Evolutionary conservation across 306 rosid genomes (phyloP).

Genomic region (Cucurbita argyrosperma): DNA sequence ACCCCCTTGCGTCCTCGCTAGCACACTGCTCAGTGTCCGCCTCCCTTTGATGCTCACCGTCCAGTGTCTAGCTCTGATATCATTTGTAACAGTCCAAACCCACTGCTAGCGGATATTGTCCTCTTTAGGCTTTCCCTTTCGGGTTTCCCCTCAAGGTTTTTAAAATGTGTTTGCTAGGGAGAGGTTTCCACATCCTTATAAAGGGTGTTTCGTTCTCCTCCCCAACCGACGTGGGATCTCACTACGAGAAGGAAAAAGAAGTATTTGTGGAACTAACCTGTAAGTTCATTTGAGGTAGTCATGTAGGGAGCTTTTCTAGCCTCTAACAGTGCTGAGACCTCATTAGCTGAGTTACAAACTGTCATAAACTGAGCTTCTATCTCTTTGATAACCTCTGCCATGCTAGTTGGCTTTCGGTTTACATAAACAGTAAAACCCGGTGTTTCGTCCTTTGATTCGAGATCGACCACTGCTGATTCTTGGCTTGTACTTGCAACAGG

Average conservation of each 20-base stretch:
- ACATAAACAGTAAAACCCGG: slow-evolving; percentile 76
- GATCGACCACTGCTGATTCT: slow-evolving; percentile 28
- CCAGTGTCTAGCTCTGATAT: too few relatives aligned
- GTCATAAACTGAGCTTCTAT: slow-evolving; percentile 59
- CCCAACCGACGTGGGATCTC: too few relatives aligned
- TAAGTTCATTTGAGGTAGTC: slow-evolving; percentile 38
- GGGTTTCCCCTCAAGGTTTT: too few relatives aligned
- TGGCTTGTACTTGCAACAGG: slow-evolving; percentile 27
- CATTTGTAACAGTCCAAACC: too few relatives aligned
- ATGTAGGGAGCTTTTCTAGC: slow-evolving; percentile 43
- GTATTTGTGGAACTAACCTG: slow-evolving; percentile 33
- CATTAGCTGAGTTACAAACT: slow-evolving; percentile 60
- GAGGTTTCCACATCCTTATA: too few relatives aligned
- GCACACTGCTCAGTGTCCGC: too few relatives aligned
- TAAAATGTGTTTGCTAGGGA: too few relatives aligned
- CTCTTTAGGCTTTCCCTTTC: too few relatives aligned
- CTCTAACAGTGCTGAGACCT: slow-evolving; percentile 59
- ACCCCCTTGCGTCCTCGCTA: too few relatives aligned
- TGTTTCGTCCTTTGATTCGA: slow-evolving; percentile 46
- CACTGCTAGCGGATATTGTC: too few relatives aligned
- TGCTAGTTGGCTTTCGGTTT: slow-evolving; percentile 65
- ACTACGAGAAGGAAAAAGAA: neutral
- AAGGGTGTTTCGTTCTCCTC: too few relatives aligned
- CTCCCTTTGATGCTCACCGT: too few relatives aligned
- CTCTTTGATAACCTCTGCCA: slow-evolving; percentile 72